A percentile compares a stretch with the other conserved stretches of the same genome.
Evolutionary conservation across 2,329 filamentous ascomycete genomes (phyloP).

Genomic region (Botryotinia calthae): DNA sequence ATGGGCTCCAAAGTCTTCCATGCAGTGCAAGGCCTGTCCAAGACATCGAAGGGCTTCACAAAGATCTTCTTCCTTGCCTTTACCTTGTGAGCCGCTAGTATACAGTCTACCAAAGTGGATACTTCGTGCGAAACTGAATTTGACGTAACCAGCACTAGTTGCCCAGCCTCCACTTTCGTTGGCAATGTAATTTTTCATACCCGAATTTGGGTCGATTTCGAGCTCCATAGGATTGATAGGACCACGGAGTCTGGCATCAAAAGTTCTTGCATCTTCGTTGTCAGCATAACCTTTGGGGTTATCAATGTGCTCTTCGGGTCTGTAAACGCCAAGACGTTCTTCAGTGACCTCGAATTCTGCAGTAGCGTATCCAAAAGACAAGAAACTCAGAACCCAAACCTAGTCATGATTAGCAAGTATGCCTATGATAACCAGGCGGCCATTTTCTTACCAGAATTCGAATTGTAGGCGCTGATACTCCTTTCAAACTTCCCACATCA

Average conservation of each 20-base stretch:
- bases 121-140: conserved; percentile 69
- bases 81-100: conserved; percentile 59
- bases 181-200: conserved; percentile 99
- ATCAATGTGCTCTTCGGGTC: conserved; percentile 71
- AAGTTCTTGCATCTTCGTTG: conserved; percentile 77
- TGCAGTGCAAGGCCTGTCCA: conserved; percentile 56
- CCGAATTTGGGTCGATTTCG: conserved; percentile 70
- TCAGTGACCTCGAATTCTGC: conserved; percentile 81
- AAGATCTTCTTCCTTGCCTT: conserved; percentile 72
- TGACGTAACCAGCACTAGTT: conserved; percentile 82
- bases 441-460: conserved; percentile 58
- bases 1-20: conserved; percentile 71
- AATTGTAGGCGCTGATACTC: conserved; percentile 74
- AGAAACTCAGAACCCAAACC: conserved; percentile 78
- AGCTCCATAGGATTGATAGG: conserved; percentile 71
- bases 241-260: conserved; percentile 75
- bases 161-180: conserved; percentile 87
- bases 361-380: conserved; percentile 82
- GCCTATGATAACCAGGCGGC: not conserved
- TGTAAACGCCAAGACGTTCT: conserved; percentile 75
- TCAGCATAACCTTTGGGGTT: conserved; percentile 84
- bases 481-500: conserved; percentile 76
- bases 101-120: conserved; percentile 78
- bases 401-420: conserved; percentile 32
- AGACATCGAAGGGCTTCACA: conserved; percentile 70